Base-by-base conservation (phyloP, 208 protist species). In the Herpetomonas samuelpessoai region DNA sequence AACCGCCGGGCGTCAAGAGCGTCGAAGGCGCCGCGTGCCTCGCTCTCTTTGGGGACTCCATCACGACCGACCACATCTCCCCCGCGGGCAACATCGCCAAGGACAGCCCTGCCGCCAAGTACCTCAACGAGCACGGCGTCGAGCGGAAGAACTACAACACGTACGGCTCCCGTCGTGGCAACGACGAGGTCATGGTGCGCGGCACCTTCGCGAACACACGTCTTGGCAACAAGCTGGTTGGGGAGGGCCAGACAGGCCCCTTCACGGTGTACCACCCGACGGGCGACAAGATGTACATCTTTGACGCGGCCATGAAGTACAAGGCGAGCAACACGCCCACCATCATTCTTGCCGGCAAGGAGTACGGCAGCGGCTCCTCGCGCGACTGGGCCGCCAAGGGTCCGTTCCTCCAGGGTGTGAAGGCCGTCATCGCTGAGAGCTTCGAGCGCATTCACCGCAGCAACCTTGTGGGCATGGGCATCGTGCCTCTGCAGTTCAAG, bases 361-460 rank as follows among this genome's bases (percentile, higher is more conserved):
- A 98, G 73, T 99, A 98, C 79, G 97, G 97, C 54, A 91, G 79
- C 68, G 96, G 97, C 24, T 95, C 86, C 31, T 97, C 93, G 10
- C 88, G 97, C 59, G 97, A 99, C 70, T 99, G 97, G 97, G 97
- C 97, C 1, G 96, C 95, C 21, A 98, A 98, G 82, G 93, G 94
- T 2, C 95, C 95, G 18, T 98, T 94, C 57, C 62, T 98, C 72
- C 92, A 98, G 75, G 96, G 96, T 41, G 81, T 98, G 45, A 96
- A 97, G 65, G 84, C 80, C 21, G 90, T 98, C 31, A 85, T 98
- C 50, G 92, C 95, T n/a, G 90, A 95, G 71, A 88, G 83, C 65
- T 98, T 95, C 67, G 95, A 97, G 73, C 80, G 95, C 51, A 98
- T 98, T 81, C 96, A 98, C 84, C 91, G 97, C 54, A 91, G 84